phyloP scores from a whole-genome alignment of 2,329 filamentous ascomycete species.

The Metarhizium album region DNA sequence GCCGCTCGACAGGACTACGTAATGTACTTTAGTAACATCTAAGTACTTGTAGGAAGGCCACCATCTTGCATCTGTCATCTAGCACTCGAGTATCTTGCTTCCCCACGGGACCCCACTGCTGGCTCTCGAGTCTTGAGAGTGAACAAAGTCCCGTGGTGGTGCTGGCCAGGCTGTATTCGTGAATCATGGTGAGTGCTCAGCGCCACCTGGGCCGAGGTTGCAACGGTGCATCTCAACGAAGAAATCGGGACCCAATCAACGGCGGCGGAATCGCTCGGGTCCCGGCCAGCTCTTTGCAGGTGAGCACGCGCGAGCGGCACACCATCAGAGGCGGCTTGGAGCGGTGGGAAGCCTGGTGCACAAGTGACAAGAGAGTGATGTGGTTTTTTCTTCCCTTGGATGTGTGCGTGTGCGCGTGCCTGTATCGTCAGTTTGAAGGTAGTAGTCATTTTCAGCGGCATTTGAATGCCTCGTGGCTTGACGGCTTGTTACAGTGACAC shows the following conservation, averaged over 20 bases:
- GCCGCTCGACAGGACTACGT: too few species aligned
- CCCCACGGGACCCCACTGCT: not conserved
- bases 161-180: too few species aligned
- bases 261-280: not conserved
- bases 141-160: too few species aligned
- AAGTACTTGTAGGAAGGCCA: too few species aligned
- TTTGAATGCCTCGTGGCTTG: too few species aligned
- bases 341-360: not conserved
- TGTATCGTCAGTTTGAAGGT: too few species aligned
- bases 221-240: slow-evolving; percentile 1
- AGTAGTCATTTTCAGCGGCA: too few species aligned
- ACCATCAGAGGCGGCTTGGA: not conserved
- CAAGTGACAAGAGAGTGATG: not conserved
- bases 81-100: too few species aligned
- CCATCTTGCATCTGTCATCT: not conserved
- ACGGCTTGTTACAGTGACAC: too few species aligned
- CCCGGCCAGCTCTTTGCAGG: not conserved
- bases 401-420: too few species aligned
- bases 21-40: too few species aligned
- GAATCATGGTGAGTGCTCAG: not conserved
- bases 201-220: not conserved
- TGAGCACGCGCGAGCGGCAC: slow-evolving; percentile 2
- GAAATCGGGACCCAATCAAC: not conserved
- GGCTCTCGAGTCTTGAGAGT: too few species aligned
- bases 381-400: not conserved